Evolutionary conservation across 495 filamentous ascomycete species (phyloP).

Genomic region (Penicillium dipodomyicola): DNA sequence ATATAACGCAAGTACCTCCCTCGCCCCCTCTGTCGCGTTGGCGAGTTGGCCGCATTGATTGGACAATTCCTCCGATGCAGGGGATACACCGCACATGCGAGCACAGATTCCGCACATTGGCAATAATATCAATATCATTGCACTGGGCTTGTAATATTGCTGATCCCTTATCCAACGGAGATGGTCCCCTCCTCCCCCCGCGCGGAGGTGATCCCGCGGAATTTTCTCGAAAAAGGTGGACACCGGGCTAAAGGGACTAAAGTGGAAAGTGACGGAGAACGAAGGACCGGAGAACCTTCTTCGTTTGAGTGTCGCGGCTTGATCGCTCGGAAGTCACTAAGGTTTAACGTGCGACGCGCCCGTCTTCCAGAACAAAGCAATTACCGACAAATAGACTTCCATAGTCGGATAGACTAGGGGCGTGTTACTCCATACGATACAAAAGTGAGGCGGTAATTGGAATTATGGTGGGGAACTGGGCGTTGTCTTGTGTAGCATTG

Average conservation of each 20-base stretch:
- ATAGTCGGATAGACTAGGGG: constrained; percentile 5
- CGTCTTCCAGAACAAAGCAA: constrained; percentile 14
- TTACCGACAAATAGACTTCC: constrained; percentile 1
- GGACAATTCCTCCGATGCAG: constrained; percentile 10
- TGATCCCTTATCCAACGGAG: constrained; percentile 7
- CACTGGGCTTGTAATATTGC: neutral
- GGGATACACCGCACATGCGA: constrained; percentile 7
- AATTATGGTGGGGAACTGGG: constrained; percentile 5
- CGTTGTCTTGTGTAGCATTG: constrained; percentile 7
- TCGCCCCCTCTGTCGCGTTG: constrained; percentile 6
- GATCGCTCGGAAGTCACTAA: constrained; percentile 8
- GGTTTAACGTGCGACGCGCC: constrained; percentile 22
- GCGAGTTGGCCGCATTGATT: neutral
- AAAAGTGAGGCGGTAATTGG: constrained; percentile 2
- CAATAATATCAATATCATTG: neutral
- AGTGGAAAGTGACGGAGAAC: constrained; percentile 9
- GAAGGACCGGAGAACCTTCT: constrained; percentile 14
- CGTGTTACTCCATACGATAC: neutral
- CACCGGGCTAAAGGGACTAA: constrained; percentile 7
- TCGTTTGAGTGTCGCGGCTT: neutral
- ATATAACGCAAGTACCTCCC: neutral
- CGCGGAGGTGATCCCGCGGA: constrained; percentile 21
- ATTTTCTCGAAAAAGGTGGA: constrained; percentile 34
- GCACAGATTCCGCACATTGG: constrained; percentile 7
- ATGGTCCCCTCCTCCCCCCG: constrained; percentile 7